These are phyloP conservation scores for Ogataea corticis DNA, from an alignment of 805 yeast species.

Conservation along the genomic window DNA sequence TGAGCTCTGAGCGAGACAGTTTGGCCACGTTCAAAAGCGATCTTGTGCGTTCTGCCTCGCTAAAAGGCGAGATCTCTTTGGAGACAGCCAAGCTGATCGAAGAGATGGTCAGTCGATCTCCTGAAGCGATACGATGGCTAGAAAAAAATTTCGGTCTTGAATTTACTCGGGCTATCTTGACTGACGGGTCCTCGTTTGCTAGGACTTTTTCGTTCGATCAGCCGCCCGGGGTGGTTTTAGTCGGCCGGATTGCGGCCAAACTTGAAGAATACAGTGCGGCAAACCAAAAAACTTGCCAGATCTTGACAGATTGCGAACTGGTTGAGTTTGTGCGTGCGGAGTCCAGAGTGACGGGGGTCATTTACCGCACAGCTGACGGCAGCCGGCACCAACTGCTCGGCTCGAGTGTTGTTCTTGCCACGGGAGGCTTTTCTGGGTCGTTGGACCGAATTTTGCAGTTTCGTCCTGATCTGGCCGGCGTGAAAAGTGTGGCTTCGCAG, in stretches of 20 bases:
- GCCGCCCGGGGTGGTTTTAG: constrained; percentile 63
- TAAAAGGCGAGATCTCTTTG: background rate
- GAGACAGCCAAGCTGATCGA: constrained; percentile 34
- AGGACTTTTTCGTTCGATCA: constrained; percentile 16
- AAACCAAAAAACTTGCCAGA: constrained; percentile 40
- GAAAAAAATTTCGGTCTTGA: constrained; percentile 61
- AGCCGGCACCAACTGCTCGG: constrained; percentile 25
- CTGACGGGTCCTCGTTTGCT: constrained; percentile 15
- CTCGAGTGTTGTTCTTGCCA: constrained; percentile 62
- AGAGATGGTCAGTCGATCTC: constrained; percentile 58
- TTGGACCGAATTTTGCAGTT: constrained; percentile 45
- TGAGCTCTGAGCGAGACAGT: constrained; percentile 53
- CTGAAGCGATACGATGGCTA: constrained; percentile 71
- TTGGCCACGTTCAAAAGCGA: constrained; percentile 61
- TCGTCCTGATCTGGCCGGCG: constrained; percentile 53
- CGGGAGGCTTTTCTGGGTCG: constrained; percentile 59
- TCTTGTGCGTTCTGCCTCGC: constrained; percentile 56
- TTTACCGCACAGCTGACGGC: constrained; percentile 32
- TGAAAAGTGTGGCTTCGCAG: constrained; percentile 56
- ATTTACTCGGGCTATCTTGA: constrained; percentile 15
- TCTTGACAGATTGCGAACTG: constrained; percentile 36
- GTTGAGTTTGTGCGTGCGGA: constrained; percentile 37
- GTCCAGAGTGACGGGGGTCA: constrained; percentile 21
- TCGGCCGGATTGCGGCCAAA: constrained; percentile 48
- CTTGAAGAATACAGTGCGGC: constrained; percentile 37